These are phyloP conservation scores for Effrenium voratum DNA, from an alignment of 73 alveolate genomes.

Conservation along the genomic window DNA sequence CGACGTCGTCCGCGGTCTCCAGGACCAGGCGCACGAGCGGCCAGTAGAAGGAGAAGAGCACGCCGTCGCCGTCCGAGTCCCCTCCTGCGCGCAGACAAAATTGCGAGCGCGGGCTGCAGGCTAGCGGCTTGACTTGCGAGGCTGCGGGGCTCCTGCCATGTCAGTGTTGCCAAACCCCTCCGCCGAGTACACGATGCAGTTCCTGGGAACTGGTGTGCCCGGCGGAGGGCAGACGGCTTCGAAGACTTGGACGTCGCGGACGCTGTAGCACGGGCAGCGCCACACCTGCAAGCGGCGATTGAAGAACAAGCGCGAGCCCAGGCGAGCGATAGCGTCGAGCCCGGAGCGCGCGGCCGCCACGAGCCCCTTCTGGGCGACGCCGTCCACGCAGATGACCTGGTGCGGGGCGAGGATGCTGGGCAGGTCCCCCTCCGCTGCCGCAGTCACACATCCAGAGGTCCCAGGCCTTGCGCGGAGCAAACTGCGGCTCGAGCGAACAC, in stretches of 20 bases:
- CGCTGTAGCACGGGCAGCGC: background rate
- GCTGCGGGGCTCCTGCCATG: background rate
- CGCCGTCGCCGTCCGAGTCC: background rate
- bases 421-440: no score
- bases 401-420: no score
- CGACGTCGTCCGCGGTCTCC: background rate
- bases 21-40: background rate
- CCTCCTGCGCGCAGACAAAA: background rate
- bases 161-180: background rate
- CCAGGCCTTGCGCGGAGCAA: no score
- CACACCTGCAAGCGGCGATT: background rate
- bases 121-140: background rate
- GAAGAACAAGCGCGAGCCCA: no score
- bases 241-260: slow-evolving; percentile 2
- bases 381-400: no score
- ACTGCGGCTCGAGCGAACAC: no score
- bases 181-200: background rate
- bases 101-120: background rate
- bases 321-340: no score
- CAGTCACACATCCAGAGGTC: no score
- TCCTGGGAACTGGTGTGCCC: background rate
- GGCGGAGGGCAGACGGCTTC: background rate
- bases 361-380: no score
- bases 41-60: background rate
- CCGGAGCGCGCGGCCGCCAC: no score